These are phyloP conservation scores for Ambrosia artemisiifolia DNA, from an alignment of 129 eudicot species.

Conservation along the genomic window DNA sequence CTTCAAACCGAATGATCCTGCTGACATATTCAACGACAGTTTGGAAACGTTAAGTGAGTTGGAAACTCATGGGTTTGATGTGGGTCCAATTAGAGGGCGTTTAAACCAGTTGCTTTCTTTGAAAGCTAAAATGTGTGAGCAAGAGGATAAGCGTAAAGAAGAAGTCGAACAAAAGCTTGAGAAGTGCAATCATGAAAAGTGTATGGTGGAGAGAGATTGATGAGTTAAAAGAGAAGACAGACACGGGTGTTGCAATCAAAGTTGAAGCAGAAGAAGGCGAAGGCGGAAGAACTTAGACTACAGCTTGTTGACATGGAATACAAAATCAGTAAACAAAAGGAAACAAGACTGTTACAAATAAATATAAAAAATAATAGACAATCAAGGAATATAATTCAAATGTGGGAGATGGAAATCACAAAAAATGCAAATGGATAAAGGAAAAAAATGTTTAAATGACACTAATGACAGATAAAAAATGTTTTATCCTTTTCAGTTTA, in stretches of 20 bases:
- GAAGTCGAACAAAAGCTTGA: conserved; percentile 14
- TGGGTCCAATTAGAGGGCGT: conserved; percentile 22
- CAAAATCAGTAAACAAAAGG: too few relatives aligned
- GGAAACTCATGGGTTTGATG: conserved; percentile 46
- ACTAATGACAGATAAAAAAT: too few relatives aligned
- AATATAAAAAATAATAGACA: too few relatives aligned
- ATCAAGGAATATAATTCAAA: too few relatives aligned
- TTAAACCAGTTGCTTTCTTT: conserved; percentile 10
- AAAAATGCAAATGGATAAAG: too few relatives aligned
- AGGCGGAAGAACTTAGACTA: conserved; percentile 1
- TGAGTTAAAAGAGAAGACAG: conserved; percentile 17
- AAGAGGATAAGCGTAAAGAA: conserved; percentile 16
- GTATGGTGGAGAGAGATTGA: conserved; percentile 10
- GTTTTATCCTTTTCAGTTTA: too few relatives aligned
- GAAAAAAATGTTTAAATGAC: too few relatives aligned
- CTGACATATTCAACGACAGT: conserved; percentile 5
- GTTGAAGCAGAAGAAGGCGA: conserved; percentile 3
- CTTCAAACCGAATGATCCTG: conserved; percentile 28
- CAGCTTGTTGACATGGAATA: too few relatives aligned
- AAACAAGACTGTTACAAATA: conserved; percentile 1
- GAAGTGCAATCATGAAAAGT: conserved; percentile 16
- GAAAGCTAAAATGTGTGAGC: conserved; percentile 3
- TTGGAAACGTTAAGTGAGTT: conserved; percentile 32
- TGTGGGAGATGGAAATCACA: too few relatives aligned
- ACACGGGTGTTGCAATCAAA: conserved; percentile 12